Conservation (phyloP, 768 basidiomycete species). For the Albatrellus ellisii region DNA sequence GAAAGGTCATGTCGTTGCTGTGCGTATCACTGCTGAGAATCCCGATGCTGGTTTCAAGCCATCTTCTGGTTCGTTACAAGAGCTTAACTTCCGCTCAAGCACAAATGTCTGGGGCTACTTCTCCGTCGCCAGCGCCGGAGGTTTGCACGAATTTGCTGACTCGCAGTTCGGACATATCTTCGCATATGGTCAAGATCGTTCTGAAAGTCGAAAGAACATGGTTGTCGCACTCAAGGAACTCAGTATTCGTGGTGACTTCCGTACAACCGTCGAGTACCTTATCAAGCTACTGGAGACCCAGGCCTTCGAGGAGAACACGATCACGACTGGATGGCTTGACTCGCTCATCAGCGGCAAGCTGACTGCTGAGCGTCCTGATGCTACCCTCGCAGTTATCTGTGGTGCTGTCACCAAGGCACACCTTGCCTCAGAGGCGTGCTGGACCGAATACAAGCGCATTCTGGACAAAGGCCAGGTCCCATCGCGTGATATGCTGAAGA, state of each 20-base stretch:
- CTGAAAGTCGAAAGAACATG: constrained; percentile 97
- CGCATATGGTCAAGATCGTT: constrained; percentile 93
- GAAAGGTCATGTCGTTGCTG: constrained; percentile 97
- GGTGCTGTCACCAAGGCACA: constrained; percentile 95
- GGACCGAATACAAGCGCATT: constrained; percentile 86
- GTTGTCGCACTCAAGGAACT: constrained; percentile 97
- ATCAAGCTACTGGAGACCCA: constrained; percentile 95
- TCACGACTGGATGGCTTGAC: constrained; percentile 98
- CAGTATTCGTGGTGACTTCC: constrained; percentile 96
- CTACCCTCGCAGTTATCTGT: constrained; percentile 86
- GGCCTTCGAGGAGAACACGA: constrained; percentile 93
- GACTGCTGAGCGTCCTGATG: constrained; percentile 93
- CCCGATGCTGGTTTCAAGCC: constrained; percentile 99
- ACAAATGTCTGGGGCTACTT: constrained; percentile 99
- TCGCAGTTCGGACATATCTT: constrained; percentile 99
- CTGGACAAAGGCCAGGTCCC: constrained; percentile 98
- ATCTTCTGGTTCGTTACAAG: constrained; percentile 91
- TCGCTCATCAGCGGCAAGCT: constrained; percentile 94
- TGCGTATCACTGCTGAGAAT: constrained; percentile 98
- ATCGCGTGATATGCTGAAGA: constrained; percentile 86
- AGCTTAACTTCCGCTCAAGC: constrained; percentile 98
- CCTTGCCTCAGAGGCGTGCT: constrained; percentile 79
- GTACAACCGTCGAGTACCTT: constrained; percentile 97
- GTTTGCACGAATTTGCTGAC: constrained; percentile 97
- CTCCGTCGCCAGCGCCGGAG: constrained; percentile 90